Evolutionary conservation across 345 rosid species (phyloP), one percentile per base, ranked within the genome.

Genomic region (Rhodomyrtus tomentosa): DNA sequence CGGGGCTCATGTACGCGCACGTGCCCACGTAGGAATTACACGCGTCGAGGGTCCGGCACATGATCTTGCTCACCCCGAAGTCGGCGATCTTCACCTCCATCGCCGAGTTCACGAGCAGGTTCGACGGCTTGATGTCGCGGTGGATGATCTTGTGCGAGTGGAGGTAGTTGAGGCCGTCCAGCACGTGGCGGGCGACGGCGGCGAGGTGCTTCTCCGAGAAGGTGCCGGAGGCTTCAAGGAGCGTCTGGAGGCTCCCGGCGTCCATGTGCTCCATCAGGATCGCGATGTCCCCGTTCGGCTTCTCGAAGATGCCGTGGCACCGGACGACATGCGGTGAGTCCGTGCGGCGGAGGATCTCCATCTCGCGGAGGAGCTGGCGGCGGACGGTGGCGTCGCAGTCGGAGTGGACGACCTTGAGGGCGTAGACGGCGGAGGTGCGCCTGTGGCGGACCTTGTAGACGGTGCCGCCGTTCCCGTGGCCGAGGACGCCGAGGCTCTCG

Each of bases 1-100:
- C 99, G 0, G 98, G 99, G 38, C 98, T 95, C 99, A 96, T 96
- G 84, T 96, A 96, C 38, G 99, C 99, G 79, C 95, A 94, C 8
- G 99, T 96, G 1, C 99, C 99, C 5, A 96, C 98, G 50, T 95
- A 96, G 22, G 98, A 96, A 38, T 94, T 95, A 50, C 99, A 94
- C 7, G 96, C 88, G 76, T 96, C 96, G 16, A 95, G 84, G 2
- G 94, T 90, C 15, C 96, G 89, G 49, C 87, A 82, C 93, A 95
- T 91, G 85, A 96, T 91, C 54, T 93, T 96, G 82, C 98, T 92
- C 1, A 95, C 98, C 1, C 99, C 98, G 56, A 96, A 96, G 82
- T 96, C 99, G 5, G 96, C 92, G 58, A 96, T 96, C 83, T 96
- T 96, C 27, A 96, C 95, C 20, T 91, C 92, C 92, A 92, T 85